Conservation (phyloP, 108 stramenopile genomes). For the Stephanodiscus triporus region DNA sequence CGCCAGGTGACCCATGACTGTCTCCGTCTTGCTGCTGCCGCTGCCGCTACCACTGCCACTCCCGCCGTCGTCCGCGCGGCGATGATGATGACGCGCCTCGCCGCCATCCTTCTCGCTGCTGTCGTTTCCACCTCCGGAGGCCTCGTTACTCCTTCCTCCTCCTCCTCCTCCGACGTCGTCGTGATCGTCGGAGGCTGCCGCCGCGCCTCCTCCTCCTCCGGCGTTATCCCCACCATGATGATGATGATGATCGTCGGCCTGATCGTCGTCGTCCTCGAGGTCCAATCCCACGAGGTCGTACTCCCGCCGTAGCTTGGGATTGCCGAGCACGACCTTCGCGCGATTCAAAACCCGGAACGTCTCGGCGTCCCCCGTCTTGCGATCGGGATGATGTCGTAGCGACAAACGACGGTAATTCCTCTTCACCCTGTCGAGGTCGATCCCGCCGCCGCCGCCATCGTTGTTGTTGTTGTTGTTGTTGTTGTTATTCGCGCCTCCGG, state of each 20-base stretch:
- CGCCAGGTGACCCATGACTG: slow-evolving; percentile 77
- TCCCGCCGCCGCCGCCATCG: not conserved
- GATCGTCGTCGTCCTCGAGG: slow-evolving; percentile 76
- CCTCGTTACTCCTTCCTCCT: not conserved
- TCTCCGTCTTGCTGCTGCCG: slow-evolving; percentile 40
- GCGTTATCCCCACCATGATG: slow-evolving; percentile 7
- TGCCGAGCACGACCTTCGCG: slow-evolving; percentile 73
- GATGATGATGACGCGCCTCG: not conserved
- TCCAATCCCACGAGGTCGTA: slow-evolving; percentile 87
- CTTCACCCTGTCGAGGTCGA: slow-evolving; percentile 74
- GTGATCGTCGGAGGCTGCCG: no score
- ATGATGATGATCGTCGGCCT: slow-evolving; percentile 3
- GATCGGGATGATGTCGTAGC: slow-evolving; percentile 76
- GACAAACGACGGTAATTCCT: slow-evolving; percentile 78
- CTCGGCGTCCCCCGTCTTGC: slow-evolving; percentile 74
- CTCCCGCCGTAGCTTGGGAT: slow-evolving; percentile 73
- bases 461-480: not conserved
- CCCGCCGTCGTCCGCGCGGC: slow-evolving; percentile 2
- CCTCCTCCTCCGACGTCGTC: not conserved
- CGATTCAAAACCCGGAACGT: slow-evolving; percentile 81
- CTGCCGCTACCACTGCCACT: slow-evolving; percentile 16
- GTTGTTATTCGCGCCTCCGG: no score
- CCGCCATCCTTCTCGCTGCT: not conserved
- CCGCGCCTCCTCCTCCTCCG: no score
- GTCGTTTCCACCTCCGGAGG: slow-evolving; percentile 35